Evolutionary conservation across 495 filamentous ascomycete genomes (phyloP), one percentile per base, ranked within the genome.

Genomic region (Bryoglossum gracile): DNA sequence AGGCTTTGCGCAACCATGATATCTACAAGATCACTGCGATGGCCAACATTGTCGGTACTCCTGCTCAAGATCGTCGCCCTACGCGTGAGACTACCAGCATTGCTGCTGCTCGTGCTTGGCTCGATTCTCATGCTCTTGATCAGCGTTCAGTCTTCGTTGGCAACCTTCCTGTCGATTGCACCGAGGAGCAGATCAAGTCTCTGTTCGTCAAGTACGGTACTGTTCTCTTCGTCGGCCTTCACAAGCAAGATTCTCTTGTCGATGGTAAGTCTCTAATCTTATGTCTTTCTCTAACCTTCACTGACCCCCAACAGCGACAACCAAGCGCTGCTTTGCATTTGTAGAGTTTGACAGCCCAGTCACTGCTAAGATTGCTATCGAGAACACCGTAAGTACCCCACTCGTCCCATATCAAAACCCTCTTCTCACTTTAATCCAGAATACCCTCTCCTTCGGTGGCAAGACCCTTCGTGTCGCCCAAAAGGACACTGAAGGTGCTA

Each of bases 141-240:
- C 59, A 65, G 4, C 68, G 70, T 33, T 74, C 76, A 0, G 56
- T 80, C 54, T 80, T 70, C 36, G 64, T 80, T 30, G 73, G 73
- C 8, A 65, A 68, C 32, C 51, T 82, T 17, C 71, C 76, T 6
- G 9, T 48, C 3, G 59, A 65, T 19, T 53, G 62, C 19, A 60
- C 61, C 3, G 59, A 73, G 33, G 51, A 62, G 2, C 52, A 67
- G 10, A 43, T 82, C 11, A 30, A 54, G 9, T 50, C 66, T 0
- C 24, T 71, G 16, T 74, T 73, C 40, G 23, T 48, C 3, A 41
- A 51, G 3, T 66, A 68, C 38, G 77, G 76, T 33, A 43, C 55
- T 0, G 65, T 80, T 28, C 23, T 51, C 28, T 48, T 65, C 3
- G 59, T 73, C 21, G 59, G 69, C n/a, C 26, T 79, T n/a, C 51